Conservation (phyloP, 164 flowering plant species). For the Vitis cinerea region DNA sequence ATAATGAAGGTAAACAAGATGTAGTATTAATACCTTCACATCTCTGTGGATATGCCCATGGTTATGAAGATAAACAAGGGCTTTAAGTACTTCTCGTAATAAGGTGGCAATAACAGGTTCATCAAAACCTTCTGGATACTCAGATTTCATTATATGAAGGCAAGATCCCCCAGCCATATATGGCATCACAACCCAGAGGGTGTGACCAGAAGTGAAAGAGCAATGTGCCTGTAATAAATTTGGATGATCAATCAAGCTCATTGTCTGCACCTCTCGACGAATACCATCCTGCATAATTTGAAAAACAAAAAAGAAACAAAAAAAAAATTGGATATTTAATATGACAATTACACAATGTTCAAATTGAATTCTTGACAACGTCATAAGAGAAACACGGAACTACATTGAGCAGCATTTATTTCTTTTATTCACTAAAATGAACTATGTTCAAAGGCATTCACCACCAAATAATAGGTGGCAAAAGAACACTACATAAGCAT, state of each 20-base stretch:
- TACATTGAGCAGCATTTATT: no score
- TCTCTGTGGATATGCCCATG: constrained; percentile 98
- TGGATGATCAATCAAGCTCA: constrained; percentile 80
- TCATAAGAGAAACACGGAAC: no score
- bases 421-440: no score
- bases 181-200: constrained; percentile 84
- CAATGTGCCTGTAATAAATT: constrained; percentile 77
- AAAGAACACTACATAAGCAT: no score
- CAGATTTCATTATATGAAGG: constrained; percentile 85
- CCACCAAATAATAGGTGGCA: no score
- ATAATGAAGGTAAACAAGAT: neutral
- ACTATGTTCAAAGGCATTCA: no score
- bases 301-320: no score
- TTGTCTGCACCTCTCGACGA: constrained; percentile 81
- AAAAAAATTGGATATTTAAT: no score
- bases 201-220: constrained; percentile 57
- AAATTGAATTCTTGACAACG: no score
- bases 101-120: constrained; percentile 86
- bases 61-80: constrained; percentile 88
- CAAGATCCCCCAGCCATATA: constrained; percentile 98
- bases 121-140: constrained; percentile 88
- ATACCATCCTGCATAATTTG: constrained; percentile 57
- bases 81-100: constrained; percentile 76
- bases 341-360: no score
- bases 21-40: constrained; percentile 65